phyloP scores from a whole-genome alignment of 345 rosid species.

The Murraya koenigii region DNA sequence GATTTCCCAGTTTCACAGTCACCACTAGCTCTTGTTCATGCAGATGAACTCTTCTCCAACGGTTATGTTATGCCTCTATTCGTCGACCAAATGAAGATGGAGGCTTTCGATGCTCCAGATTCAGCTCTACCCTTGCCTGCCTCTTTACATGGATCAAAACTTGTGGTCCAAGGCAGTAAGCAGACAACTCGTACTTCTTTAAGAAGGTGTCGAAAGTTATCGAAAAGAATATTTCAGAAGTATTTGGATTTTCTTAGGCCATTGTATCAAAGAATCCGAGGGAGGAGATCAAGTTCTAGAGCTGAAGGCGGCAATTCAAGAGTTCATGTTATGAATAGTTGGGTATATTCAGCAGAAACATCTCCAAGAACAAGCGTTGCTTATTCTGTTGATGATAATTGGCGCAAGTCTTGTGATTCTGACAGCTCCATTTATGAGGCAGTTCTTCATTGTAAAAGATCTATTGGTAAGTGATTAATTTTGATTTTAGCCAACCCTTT shows the following conservation, averaged over 20 bases:
- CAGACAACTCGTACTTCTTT: constrained; percentile 32
- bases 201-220: constrained; percentile 54
- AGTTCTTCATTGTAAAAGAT: constrained; percentile 94
- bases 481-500: neutral
- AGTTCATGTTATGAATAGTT: constrained; percentile 34
- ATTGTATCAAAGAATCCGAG: constrained; percentile 49
- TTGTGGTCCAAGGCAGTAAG: constrained; percentile 18
- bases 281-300: constrained; percentile 39
- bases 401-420: constrained; percentile 81
- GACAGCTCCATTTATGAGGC: constrained; percentile 92
- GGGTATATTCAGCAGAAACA: constrained; percentile 54
- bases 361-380: constrained; percentile 73
- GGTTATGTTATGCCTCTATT: constrained; percentile 74
- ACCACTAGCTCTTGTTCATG: constrained; percentile 59
- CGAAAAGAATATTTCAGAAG: constrained; percentile 55
- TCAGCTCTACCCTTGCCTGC: constrained; percentile 24
- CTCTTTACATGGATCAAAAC: constrained; percentile 28
- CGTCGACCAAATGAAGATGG: constrained; percentile 40
- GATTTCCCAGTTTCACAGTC: constrained; percentile 63
- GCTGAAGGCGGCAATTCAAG: constrained; percentile 32
- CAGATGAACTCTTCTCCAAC: constrained; percentile 81
- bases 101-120: constrained; percentile 28
- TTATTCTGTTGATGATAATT: constrained; percentile 46
- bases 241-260: constrained; percentile 76
- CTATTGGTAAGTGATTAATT: constrained; percentile 45